Conservation (phyloP, 768 basidiomycete species). For the Serendipita indica region DNA sequence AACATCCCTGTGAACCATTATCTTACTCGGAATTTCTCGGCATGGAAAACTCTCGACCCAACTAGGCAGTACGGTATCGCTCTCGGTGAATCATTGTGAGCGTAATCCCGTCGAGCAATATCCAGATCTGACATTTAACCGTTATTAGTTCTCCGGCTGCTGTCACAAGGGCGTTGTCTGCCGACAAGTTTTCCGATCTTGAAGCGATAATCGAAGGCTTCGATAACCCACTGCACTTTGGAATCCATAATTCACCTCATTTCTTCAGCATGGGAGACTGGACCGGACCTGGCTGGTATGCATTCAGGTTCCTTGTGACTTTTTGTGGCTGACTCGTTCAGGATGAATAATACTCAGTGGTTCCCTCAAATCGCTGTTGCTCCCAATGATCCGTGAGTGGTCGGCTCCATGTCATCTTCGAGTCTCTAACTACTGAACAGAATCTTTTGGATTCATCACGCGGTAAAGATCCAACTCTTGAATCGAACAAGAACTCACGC, state of each 20-base stretch:
- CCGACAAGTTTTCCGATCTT: neutral
- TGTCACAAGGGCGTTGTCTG: neutral
- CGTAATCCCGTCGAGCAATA: neutral
- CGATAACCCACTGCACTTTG: neutral
- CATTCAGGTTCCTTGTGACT: too few relatives aligned
- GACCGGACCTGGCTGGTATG: neutral
- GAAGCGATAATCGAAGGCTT: neutral
- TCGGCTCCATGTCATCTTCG: too few relatives aligned
- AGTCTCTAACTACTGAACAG: too few relatives aligned
- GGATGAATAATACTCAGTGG: neutral
- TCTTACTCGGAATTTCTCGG: neutral
- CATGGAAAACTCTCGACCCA: neutral
- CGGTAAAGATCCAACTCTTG: neutral
- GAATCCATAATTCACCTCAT: neutral
- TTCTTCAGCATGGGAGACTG: conserved; percentile 2
- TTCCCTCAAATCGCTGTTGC: neutral
- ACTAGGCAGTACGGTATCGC: neutral
- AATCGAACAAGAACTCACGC: neutral
- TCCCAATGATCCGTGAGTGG: conserved; percentile 8
- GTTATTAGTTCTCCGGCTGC: neutral
- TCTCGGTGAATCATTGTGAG: conserved; percentile 2
- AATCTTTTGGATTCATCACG: neutral
- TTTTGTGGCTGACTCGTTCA: neutral
- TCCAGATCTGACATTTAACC: neutral
- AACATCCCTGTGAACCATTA: neutral